Base-by-base conservation (phyloP, 306 rosid genomes). In the Corylus avellana region DNA sequence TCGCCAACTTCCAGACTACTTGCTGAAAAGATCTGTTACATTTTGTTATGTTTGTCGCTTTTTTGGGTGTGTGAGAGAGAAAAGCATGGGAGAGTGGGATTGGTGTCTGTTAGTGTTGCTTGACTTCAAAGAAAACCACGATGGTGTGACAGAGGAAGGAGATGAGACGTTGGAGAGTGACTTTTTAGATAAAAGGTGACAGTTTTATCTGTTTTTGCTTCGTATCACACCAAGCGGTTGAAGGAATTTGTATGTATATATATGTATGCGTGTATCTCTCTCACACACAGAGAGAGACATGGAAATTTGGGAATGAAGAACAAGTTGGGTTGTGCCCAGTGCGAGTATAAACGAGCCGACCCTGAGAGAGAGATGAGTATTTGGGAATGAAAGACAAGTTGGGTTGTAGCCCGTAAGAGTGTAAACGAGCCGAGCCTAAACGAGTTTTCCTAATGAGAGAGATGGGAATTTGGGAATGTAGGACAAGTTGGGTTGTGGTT, bases 91-190 rank as follows among this genome's bases (percentile, higher is more conserved):
- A 64, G 69, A 50, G 62, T 62, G 50, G 47, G 54, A 54, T 56
- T 59, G 84, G 75, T 13, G 18, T 35, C 64, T 61, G 75, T 73
- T 78, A 86, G 79, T 63, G 88, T 92, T 86, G 87, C 97, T 92
- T 90, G 85, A 84, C 82, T 83, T 82, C 77, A 35, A 89, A 87
- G 95, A 57, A 79, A 86, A 75, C 79, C 49, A 72, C 64, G 61
- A 75, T 86, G 74, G 86, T 73, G 80, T 82, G 82, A 77, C 58
- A 63, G 75, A 55, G 71, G 25, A n/a, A 67, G 22, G 5, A n/a
- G 22, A 22, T 22, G 22, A 22, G 69, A 39, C 18, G 17, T 13
- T 27, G 42, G 35, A 12, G 18, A 12, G 8, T 25, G 8, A 12
- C 4, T 25, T 27, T 22, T 62, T 11, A 12, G 7, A 29, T 12